Percentiles rank a stretch among this genome's conserved stretches.
These are phyloP conservation scores for Penicillium pancosmium DNA, from an alignment of 495 filamentous ascomycete genomes.

Conservation along the genomic window DNA sequence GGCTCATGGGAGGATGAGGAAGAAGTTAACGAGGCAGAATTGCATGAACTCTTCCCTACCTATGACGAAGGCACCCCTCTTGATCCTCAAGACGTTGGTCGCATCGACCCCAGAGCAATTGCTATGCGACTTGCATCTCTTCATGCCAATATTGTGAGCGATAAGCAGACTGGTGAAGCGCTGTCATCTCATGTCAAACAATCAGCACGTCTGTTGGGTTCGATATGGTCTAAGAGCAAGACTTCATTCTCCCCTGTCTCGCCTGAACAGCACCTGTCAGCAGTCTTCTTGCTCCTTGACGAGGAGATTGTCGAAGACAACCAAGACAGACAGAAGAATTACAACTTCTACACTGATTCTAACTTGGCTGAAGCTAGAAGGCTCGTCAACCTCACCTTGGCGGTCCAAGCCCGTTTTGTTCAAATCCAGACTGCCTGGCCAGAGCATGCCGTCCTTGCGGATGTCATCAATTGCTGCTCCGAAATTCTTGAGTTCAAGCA, in stretches of 20 bases:
- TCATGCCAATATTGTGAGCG: slow-evolving; percentile 54
- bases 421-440: slow-evolving; percentile 71
- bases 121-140: slow-evolving; percentile 54
- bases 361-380: slow-evolving; percentile 75
- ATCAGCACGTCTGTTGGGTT: slow-evolving; percentile 41
- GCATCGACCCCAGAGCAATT: slow-evolving; percentile 45
- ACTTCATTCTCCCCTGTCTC: slow-evolving; percentile 37
- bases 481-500: slow-evolving; percentile 74
- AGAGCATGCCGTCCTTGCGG: slow-evolving; percentile 72
- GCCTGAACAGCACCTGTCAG: slow-evolving; percentile 62
- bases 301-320: slow-evolving; percentile 52
- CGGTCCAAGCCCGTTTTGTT: slow-evolving; percentile 67
- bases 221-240: slow-evolving; percentile 38
- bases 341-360: slow-evolving; percentile 87
- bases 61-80: slow-evolving; percentile 57
- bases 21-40: slow-evolving; percentile 74
- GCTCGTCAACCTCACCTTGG: slow-evolving; percentile 64
- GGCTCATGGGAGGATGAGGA: slow-evolving; percentile 74
- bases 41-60: slow-evolving; percentile 78
- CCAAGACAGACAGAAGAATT: slow-evolving; percentile 42
- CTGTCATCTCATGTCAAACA: slow-evolving; percentile 42
- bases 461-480: slow-evolving; percentile 73
- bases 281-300: slow-evolving; percentile 64
- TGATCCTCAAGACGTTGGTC: slow-evolving; percentile 27
- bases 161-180: slow-evolving; percentile 28